Evolutionary conservation across 352 stramenopile genomes (phyloP), one percentile per base, ranked within the genome.

Genomic region (Pythium utonaiense): DNA sequence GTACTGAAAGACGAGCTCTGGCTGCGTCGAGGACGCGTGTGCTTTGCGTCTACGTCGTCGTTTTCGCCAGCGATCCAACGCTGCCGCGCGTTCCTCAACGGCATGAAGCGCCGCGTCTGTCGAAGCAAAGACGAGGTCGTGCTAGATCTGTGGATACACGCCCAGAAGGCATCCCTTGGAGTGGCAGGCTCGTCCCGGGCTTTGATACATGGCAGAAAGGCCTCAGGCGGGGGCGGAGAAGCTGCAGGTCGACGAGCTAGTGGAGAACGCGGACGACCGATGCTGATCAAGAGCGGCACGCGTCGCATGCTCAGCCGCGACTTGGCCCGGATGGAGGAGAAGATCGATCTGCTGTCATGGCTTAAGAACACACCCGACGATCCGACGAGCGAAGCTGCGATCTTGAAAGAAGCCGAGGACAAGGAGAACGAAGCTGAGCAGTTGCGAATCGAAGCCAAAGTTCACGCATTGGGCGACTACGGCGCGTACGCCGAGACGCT

Each of bases 71-170:
- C 59, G 1, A 70, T 89, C 4, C 53, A 66, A 24, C 66, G 77
- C 6, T 88, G 77, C 41, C 67, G 75, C 17, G 78, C 75, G 1
- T 84, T 81, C 53, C 57, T 91, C 0, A 80, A 88, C n/a, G 81
- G 78, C 12, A 79, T 89, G 53, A 83, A 80, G 14, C 66, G 71
- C 10, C 66, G 69, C 34, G 53, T 77, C 4, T 69, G 57, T 34
- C 65, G 62, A 16, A 59, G 40, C 9, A 63, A 66, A 33, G 47
- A 66, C 24, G 62, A 75, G n/a, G 54, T 59, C 13, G 12, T 72
- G 21, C n/a, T 70, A 16, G 56, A 64, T 21, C 69, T 78, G 17
- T 68, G 61, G 61, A 33, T 27, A 17, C 47, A 56, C 8, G 24
- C 38, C 30, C 47, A 59, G 13, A 47, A 40, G 10, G 19, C 6